Percentiles rank a stretch among this genome's conserved stretches.
These are phyloP conservation scores for Miamiensis avidus DNA, from an alignment of 169 alveolate species.

Conservation along the genomic window DNA sequence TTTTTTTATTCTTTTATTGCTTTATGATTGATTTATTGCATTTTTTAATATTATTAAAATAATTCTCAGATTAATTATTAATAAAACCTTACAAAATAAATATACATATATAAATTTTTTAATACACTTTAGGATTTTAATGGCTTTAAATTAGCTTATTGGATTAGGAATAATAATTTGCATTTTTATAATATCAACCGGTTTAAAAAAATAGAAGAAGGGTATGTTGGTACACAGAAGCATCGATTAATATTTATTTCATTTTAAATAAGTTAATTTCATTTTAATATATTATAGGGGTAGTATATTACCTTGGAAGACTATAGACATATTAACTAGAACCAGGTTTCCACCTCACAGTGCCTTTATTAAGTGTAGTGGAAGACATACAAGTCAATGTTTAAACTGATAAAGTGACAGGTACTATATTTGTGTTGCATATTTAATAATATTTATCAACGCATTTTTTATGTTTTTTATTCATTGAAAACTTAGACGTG, in stretches of 20 bases:
- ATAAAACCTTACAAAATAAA: too few relatives aligned
- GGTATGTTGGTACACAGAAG: background rate
- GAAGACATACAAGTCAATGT: background rate
- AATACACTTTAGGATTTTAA: too few relatives aligned
- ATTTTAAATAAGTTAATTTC: too few relatives aligned
- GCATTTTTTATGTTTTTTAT: background rate
- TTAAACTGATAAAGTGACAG: background rate
- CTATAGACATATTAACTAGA: background rate
- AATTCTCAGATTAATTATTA: too few relatives aligned
- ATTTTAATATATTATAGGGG: background rate
- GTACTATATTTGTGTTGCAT: background rate
- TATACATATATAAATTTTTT: too few relatives aligned
- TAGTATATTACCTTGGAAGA: background rate
- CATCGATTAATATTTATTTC: too few relatives aligned
- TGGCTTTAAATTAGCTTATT: background rate
- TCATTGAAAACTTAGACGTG: background rate
- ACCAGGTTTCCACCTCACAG: background rate
- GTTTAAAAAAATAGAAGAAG: background rate
- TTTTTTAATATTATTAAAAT: too few relatives aligned
- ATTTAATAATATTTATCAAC: too few relatives aligned
- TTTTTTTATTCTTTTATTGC: too few relatives aligned
- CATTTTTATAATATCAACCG: background rate
- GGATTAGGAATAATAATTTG: background rate
- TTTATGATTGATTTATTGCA: too few relatives aligned
- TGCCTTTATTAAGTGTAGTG: background rate